phyloP scores from a whole-genome alignment of 2,329 filamentous ascomycete genomes.

The Pyrenophora teres region DNA sequence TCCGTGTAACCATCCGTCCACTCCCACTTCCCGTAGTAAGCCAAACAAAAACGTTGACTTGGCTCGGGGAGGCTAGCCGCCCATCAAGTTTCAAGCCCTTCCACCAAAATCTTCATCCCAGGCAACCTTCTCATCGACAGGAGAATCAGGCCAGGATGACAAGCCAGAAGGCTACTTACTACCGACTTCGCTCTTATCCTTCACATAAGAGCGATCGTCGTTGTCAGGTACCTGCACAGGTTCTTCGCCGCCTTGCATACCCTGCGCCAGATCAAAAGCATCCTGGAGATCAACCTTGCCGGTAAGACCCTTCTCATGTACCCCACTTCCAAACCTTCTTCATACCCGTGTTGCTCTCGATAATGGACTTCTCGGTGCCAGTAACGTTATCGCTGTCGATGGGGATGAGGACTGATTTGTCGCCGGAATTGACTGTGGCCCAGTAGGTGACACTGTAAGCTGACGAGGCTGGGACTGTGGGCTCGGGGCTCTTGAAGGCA shows the following conservation, averaged over 20 bases:
- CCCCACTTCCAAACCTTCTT: conserved; percentile 35
- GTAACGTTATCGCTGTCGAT: conserved; percentile 23
- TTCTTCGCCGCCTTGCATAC: conserved; percentile 7
- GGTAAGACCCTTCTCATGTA: conserved; percentile 24
- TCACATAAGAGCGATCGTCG: too few relatives aligned
- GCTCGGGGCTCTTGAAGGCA: neutral
- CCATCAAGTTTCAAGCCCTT: too few relatives aligned
- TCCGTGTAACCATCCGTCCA: too few relatives aligned
- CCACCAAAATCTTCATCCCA: too few relatives aligned
- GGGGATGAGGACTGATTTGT: conserved; percentile 19
- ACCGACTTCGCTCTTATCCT: too few relatives aligned
- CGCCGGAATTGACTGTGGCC: conserved; percentile 21
- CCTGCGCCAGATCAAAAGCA: conserved; percentile 28
- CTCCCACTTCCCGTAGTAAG: too few relatives aligned
- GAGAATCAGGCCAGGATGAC: too few relatives aligned
- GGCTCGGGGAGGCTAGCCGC: too few relatives aligned
- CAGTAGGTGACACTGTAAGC: conserved; percentile 25
- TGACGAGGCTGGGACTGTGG: neutral
- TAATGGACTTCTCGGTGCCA: conserved; percentile 24
- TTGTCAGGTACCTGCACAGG: too few relatives aligned
- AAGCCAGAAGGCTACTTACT: too few relatives aligned
- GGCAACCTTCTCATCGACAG: too few relatives aligned
- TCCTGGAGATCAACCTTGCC: conserved; percentile 26
- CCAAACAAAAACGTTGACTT: too few relatives aligned
- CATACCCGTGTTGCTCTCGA: conserved; percentile 11